Percentiles rank a stretch among this genome's conserved stretches.
phyloP scores from a whole-genome alignment of 805 yeast genomes.

The Saccharomyces mikatae region DNA sequence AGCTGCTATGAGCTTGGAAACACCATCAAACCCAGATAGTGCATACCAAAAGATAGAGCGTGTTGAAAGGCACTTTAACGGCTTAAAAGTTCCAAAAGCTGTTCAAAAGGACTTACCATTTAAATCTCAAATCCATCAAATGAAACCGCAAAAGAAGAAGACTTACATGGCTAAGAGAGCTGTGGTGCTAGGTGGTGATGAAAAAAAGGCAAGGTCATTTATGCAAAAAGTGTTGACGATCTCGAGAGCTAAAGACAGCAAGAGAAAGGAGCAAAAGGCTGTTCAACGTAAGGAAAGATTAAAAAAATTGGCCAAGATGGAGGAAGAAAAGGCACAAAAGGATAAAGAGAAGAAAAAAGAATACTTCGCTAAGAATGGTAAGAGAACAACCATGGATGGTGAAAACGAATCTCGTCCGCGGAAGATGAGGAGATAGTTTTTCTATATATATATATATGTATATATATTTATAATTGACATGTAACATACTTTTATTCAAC shows the following conservation, averaged over 20 bases:
- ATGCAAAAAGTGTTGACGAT: constrained; percentile 81
- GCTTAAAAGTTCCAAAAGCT: constrained; percentile 76
- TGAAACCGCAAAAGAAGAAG: constrained; percentile 79
- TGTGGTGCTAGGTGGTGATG: constrained; percentile 85
- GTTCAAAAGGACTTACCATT: constrained; percentile 77
- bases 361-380: constrained; percentile 64
- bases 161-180: constrained; percentile 87
- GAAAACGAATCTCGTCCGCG: constrained; percentile 21
- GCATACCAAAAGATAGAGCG: constrained; percentile 70
- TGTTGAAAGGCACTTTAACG: constrained; percentile 74
- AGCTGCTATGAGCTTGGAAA: constrained; percentile 57
- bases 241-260: constrained; percentile 75
- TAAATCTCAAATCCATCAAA: constrained; percentile 79
- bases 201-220: constrained; percentile 84
- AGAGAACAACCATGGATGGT: constrained; percentile 42
- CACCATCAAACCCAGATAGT: constrained; percentile 51
- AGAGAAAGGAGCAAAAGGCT: constrained; percentile 62
- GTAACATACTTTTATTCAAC: constrained; percentile 39
- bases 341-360: constrained; percentile 83
- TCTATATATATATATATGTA: not conserved
- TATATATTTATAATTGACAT: not conserved
- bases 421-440: constrained; percentile 19
- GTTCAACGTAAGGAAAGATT: constrained; percentile 69
- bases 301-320: constrained; percentile 67
- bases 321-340: constrained; percentile 61